These are phyloP conservation scores for Cutaneotrichosporon cutaneum DNA, from an alignment of 1,284 basidiomycete genomes.

Conservation along the genomic window DNA sequence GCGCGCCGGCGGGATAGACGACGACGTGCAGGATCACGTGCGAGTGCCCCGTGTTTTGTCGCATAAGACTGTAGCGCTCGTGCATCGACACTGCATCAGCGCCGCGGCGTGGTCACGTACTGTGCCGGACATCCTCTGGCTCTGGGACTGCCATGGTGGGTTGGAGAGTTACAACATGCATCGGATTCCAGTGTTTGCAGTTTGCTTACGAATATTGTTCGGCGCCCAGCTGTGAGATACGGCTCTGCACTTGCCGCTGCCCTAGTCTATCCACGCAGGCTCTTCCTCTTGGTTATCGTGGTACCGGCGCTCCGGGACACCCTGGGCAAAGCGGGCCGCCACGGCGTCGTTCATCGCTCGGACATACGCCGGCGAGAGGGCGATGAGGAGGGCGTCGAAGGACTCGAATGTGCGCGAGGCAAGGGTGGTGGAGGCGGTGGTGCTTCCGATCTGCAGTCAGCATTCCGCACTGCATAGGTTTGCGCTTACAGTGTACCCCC, in stretches of 20 bases:
- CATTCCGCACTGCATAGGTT: no score
- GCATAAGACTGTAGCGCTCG: constrained; percentile 35
- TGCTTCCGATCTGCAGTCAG: constrained; percentile 26
- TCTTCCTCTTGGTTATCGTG: constrained; percentile 20
- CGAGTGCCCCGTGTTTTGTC: constrained; percentile 32
- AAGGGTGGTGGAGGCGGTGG: constrained; percentile 9
- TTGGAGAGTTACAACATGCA: neutral
- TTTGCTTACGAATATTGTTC: no score
- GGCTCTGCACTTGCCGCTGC: neutral
- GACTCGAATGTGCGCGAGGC: constrained; percentile 36
- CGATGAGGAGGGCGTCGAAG: constrained; percentile 46
- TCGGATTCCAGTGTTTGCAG: neutral
- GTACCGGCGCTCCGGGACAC: constrained; percentile 5
- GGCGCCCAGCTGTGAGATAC: neutral
- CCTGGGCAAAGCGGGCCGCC: constrained; percentile 33
- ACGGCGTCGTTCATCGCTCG: constrained; percentile 43
- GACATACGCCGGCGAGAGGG: constrained; percentile 38
- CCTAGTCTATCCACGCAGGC: constrained; percentile 25
- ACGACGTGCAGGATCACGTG: constrained; percentile 28
- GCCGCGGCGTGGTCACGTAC: neutral
- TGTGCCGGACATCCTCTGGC: constrained; percentile 3
- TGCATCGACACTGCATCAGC: constrained; percentile 29
- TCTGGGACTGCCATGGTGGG: neutral
- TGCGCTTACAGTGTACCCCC: constrained; percentile 47
- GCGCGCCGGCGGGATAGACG: constrained; percentile 22